Percentiles rank a stretch among this genome's conserved stretches.
Conservation (phyloP, 2,329 filamentous ascomycete species). For the Fusarium austroafricanum region DNA sequence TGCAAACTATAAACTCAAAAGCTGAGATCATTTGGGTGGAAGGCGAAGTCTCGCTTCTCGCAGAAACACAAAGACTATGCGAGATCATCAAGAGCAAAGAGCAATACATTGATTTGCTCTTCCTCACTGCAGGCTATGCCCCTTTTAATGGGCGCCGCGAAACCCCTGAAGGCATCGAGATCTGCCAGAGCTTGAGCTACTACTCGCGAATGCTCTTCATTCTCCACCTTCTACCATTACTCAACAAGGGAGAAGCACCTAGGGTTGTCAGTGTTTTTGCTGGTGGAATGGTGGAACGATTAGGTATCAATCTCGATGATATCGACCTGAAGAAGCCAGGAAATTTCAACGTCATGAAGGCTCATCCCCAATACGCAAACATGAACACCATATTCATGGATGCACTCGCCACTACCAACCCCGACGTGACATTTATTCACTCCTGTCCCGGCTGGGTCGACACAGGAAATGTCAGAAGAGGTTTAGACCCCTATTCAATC, state of each 20-base stretch:
- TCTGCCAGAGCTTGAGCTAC: conserved; percentile 54
- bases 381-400: conserved; percentile 46
- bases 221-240: conserved; percentile 54
- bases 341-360: conserved; percentile 38
- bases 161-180: conserved; percentile 57
- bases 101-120: conserved; percentile 55
- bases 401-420: conserved; percentile 36
- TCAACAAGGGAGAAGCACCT: conserved; percentile 45
- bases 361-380: conserved; percentile 46
- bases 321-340: conserved; percentile 46
- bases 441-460: conserved; percentile 47
- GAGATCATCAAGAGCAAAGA: conserved; percentile 54
- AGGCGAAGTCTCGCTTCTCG: conserved; percentile 58
- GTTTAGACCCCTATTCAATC: conserved; percentile 42
- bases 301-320: conserved; percentile 41
- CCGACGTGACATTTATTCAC: conserved; percentile 45
- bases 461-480: conserved; percentile 46
- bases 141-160: conserved; percentile 54
- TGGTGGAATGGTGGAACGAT: conserved; percentile 35
- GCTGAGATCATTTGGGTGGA: conserved; percentile 57
- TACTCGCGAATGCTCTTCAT: conserved; percentile 59
- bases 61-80: conserved; percentile 55
- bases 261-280: conserved; percentile 46
- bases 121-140: conserved; percentile 58
- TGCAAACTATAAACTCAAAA: conserved; percentile 52